phyloP scores from a whole-genome alignment of 202 grass and related monocot genomes.

The Thinopyrum obtusiflorum region DNA sequence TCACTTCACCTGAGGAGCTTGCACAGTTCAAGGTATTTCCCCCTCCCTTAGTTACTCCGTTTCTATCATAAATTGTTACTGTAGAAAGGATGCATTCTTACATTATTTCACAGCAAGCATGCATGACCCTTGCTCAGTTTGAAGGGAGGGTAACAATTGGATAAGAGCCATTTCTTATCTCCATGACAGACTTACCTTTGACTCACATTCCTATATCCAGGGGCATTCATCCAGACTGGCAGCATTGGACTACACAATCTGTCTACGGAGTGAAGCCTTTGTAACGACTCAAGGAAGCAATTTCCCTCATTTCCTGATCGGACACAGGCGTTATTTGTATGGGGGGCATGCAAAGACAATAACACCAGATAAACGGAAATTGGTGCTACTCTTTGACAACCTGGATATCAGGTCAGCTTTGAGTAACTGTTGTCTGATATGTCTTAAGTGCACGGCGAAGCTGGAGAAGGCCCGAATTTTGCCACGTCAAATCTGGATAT shows the following conservation, averaged over 20 bases:
- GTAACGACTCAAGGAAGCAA: slow-evolving; percentile 93
- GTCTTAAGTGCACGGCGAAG: neutral
- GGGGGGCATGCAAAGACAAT: slow-evolving; percentile 80
- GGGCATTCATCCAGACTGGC: slow-evolving; percentile 85
- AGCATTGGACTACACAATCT: slow-evolving; percentile 74
- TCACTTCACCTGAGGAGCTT: slow-evolving; percentile 73
- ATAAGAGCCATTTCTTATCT: neutral
- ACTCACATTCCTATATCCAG: slow-evolving; percentile 34
- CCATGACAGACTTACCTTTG: neutral
- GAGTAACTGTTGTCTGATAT: neutral
- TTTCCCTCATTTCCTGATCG: slow-evolving; percentile 89
- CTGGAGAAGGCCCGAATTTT: neutral
- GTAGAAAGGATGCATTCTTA: neutral
- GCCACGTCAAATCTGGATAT: neutral
- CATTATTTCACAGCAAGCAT: neutral
- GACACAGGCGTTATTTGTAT: slow-evolving; percentile 70
- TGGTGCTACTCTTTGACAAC: slow-evolving; percentile 75
- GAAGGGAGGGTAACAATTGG: neutral
- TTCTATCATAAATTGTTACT: neutral
- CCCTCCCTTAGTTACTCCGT: neutral
- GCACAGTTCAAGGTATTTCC: slow-evolving; percentile 61
- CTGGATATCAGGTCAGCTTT: slow-evolving; percentile 59
- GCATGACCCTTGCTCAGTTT: neutral
- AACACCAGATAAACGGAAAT: slow-evolving; percentile 80
- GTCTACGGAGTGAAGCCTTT: slow-evolving; percentile 70